Conservation (phyloP, 2,329 filamentous ascomycete species). For the Cercospora sp. region DNA sequence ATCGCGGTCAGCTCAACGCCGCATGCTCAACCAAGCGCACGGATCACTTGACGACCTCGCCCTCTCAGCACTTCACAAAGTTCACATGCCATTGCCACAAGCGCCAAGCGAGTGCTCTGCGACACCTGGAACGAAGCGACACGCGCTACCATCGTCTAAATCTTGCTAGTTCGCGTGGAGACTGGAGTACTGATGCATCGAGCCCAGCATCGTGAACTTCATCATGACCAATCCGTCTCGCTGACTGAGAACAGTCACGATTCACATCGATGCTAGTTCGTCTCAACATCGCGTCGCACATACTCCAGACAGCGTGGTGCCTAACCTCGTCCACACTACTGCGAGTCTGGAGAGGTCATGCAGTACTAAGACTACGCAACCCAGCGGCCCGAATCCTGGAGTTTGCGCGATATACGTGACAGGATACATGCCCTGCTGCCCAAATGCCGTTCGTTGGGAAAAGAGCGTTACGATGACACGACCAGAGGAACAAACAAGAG, state of each 20-base stretch:
- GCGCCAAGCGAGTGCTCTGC: not conserved
- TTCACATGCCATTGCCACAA: slow-evolving; percentile 16
- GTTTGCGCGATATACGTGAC: not conserved
- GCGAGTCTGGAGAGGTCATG: slow-evolving; percentile 10
- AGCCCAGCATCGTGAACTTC: slow-evolving; percentile 5
- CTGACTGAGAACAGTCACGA: not conserved
- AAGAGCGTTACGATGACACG: not conserved
- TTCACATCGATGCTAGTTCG: too few species aligned
- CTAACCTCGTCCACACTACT: slow-evolving; percentile 1
- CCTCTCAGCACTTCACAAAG: not conserved
- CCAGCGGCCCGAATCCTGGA: not conserved
- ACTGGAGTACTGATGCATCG: slow-evolving; percentile 1
- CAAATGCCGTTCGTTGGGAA: slow-evolving; percentile 1
- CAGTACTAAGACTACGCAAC: not conserved
- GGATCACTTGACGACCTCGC: not conserved
- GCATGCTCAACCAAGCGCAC: not conserved
- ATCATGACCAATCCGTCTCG: not conserved
- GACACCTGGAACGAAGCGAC: slow-evolving; percentile 4
- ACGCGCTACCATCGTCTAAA: slow-evolving; percentile 3
- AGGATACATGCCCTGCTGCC: slow-evolving; percentile 5
- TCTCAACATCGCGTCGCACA: not conserved
- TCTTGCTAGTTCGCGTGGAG: not conserved
- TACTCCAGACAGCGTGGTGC: not conserved
- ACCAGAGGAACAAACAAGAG: not conserved
- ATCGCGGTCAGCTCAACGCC: not conserved